Evolutionary conservation across 768 basidiomycete genomes (phyloP).

Genomic region (Termitomyces sp.): DNA sequence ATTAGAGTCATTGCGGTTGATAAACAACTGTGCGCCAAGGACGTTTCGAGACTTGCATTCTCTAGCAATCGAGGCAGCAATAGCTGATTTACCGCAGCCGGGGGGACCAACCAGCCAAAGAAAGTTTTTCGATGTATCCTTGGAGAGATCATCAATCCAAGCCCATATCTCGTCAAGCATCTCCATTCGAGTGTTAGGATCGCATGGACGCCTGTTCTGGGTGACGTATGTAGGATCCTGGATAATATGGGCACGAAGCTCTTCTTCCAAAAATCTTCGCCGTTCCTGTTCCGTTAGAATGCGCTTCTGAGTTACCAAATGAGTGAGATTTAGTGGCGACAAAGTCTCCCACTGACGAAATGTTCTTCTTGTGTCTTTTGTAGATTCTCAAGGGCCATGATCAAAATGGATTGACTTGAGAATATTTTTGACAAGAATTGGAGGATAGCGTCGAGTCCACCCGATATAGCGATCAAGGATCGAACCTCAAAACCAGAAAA

Average conservation of each 20-base stretch:
- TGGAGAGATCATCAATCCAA: background rate
- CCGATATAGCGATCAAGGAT: background rate
- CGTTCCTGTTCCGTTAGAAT: background rate
- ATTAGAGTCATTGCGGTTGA: constrained; percentile 14
- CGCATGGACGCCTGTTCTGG: background rate
- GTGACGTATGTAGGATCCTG: background rate
- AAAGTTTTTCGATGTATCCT: constrained; percentile 10
- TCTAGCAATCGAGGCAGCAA: constrained; percentile 9
- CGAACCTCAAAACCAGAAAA: background rate
- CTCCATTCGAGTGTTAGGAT: background rate
- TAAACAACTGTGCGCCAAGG: constrained; percentile 12
- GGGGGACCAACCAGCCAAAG: constrained; percentile 11
- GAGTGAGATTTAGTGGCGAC: background rate
- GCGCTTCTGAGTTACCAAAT: background rate
- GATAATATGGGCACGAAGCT: background rate
- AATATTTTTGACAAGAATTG: constrained; percentile 1
- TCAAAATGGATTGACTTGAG: constrained; percentile 4
- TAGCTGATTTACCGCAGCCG: constrained; percentile 13
- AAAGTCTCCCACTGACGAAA: background rate
- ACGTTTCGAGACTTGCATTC: constrained; percentile 3
- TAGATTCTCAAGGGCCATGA: constrained; percentile 3
- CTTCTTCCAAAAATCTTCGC: background rate
- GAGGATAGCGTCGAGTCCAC: constrained; percentile 1
- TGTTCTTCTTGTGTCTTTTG: background rate
- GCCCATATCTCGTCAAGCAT: background rate